phyloP scores from a whole-genome alignment of 495 filamentous ascomycete genomes.

The Penicillium simplicissimum region DNA sequence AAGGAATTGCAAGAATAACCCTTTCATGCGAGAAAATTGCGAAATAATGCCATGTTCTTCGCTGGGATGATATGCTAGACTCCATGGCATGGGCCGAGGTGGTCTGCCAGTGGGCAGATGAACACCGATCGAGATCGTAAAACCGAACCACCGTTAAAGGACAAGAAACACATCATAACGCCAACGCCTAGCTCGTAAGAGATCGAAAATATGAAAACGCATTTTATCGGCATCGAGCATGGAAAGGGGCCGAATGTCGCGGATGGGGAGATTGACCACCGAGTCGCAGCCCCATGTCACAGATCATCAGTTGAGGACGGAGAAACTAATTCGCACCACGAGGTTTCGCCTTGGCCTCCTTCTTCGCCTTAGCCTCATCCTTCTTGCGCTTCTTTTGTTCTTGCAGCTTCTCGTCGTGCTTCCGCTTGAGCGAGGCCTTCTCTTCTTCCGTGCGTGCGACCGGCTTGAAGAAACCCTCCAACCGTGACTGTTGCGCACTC shows the following conservation, averaged over 20 bases:
- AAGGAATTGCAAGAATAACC: not conserved
- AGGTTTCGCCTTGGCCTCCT: conserved; percentile 84
- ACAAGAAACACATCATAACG: not conserved
- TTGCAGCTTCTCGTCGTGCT: conserved; percentile 84
- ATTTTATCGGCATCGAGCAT: not conserved
- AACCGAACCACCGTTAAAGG: conserved; percentile 4
- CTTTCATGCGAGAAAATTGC: not conserved
- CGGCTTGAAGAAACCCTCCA: conserved; percentile 98
- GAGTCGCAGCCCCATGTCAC: not conserved
- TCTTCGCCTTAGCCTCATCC: conserved; percentile 81
- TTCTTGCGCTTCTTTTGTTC: conserved; percentile 94
- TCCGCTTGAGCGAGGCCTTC: conserved; percentile 81
- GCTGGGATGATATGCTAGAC: conserved; percentile 20
- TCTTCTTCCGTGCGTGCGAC: conserved; percentile 85
- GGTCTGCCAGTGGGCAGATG: not conserved
- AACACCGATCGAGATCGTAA: conserved; percentile 8
- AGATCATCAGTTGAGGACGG: not conserved
- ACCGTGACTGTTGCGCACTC: conserved; percentile 78
- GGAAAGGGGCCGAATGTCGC: not conserved
- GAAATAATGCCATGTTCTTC: conserved; percentile 5
- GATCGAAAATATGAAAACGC: not conserved
- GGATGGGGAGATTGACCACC: not conserved
- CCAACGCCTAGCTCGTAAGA: conserved; percentile 11
- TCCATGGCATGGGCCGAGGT: conserved; percentile 1
- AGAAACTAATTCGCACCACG: conserved; percentile 59